phyloP scores from a whole-genome alignment of 2,329 filamentous ascomycete species.

The Venturia carpophila region DNA sequence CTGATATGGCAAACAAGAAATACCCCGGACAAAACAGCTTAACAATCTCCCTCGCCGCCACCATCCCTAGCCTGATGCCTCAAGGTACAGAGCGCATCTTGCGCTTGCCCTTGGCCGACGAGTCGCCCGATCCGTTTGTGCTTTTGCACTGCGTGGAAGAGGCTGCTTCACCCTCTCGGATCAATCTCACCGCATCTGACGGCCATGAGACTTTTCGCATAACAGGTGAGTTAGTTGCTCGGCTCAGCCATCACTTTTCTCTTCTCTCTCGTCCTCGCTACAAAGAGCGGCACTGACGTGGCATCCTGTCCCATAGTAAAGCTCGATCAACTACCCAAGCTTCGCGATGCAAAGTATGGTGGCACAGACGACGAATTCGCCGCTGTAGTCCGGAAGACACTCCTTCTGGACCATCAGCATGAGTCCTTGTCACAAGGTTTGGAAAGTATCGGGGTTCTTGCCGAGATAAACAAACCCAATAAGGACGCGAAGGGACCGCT shows the following conservation, averaged over 20 bases:
- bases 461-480: not conserved
- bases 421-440: not conserved
- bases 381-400: not conserved
- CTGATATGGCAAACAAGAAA: not conserved
- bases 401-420: conserved; percentile 6
- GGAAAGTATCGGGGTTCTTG: not conserved
- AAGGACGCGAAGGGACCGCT: not conserved
- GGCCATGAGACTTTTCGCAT: not conserved
- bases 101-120: not conserved
- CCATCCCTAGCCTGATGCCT: not conserved
- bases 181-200: conserved; percentile 16
- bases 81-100: conserved; percentile 4
- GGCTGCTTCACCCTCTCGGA: not conserved
- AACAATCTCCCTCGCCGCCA: not conserved
- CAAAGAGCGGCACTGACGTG: not conserved
- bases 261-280: not conserved
- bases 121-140: not conserved
- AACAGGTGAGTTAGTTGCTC: conserved; percentile 15
- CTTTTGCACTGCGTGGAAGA: not conserved
- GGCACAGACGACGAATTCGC: conserved; percentile 26
- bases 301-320: conserved; percentile 39
- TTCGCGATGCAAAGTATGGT: conserved; percentile 48
- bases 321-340: conserved; percentile 46
- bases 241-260: not conserved
- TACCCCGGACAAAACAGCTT: not conserved